Percentiles rank a stretch among this genome's conserved stretches.
Evolutionary conservation across 1,284 basidiomycete genomes (phyloP).

Genomic region (Fomitopsis betulina): DNA sequence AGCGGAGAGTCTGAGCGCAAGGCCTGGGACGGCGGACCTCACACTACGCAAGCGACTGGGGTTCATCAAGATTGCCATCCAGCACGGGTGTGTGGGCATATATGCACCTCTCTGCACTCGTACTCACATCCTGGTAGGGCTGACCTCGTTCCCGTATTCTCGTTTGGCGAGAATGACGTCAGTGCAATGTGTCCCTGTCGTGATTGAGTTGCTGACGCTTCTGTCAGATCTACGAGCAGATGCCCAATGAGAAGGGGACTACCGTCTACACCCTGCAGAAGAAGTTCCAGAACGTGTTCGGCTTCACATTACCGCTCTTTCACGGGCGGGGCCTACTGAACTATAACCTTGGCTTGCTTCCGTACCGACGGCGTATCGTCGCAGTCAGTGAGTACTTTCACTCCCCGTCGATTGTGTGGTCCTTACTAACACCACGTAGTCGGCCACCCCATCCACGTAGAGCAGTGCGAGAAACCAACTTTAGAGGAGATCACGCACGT

Average conservation of each 20-base stretch:
- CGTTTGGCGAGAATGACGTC: conserved; percentile 98
- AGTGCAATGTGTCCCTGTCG: conserved; percentile 24
- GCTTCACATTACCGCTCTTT: conserved; percentile 95
- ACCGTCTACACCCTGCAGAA: conserved; percentile 85
- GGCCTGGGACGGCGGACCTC: conserved; percentile 92
- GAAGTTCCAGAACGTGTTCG: conserved; percentile 87
- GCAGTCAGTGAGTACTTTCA: conserved; percentile 74
- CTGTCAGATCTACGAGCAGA: conserved; percentile 86
- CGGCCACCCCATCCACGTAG: conserved; percentile 84
- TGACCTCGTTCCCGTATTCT: conserved; percentile 91
- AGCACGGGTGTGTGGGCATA: conserved; percentile 64
- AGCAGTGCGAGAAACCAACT: conserved; percentile 75
- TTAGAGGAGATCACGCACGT: conserved; percentile 77
- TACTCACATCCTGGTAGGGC: conserved; percentile 46
- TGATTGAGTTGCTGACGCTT: neutral
- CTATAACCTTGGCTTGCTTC: conserved; percentile 89
- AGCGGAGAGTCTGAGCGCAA: conserved; percentile 89
- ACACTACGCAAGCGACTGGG: conserved; percentile 86
- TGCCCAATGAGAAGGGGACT: conserved; percentile 92
- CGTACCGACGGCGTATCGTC: conserved; percentile 92
- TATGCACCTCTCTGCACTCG: neutral
- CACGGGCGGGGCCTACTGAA: conserved; percentile 91
- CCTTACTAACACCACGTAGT: conserved; percentile 39
- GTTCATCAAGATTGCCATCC: conserved; percentile 96
- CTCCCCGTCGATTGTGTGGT: neutral